A percentile compares a stretch with the other conserved stretches of the same genome.
These are phyloP conservation scores for Geoglossum glabrum DNA, from an alignment of 495 filamentous ascomycete species.

Conservation along the genomic window DNA sequence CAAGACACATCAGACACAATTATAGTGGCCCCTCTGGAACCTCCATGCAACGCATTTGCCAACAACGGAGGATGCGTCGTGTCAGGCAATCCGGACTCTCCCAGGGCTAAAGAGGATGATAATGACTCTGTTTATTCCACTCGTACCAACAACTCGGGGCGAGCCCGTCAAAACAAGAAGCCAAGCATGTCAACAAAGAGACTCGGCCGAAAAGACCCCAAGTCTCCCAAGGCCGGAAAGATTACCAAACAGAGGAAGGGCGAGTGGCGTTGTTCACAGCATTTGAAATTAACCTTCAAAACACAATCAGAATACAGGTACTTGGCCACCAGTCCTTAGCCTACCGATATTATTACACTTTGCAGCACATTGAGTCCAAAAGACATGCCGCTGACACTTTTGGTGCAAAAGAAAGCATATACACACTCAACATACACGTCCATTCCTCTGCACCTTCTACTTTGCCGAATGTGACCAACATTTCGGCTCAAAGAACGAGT, in stretches of 20 bases:
- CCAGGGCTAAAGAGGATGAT: background rate
- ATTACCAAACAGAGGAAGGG: background rate
- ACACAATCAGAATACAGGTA: constrained; percentile 3
- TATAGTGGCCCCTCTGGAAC: background rate
- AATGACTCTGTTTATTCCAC: background rate
- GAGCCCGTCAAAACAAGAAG: too few species aligned
- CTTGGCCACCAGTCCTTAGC: background rate
- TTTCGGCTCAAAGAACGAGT: constrained; percentile 89
- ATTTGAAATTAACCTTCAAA: constrained; percentile 2
- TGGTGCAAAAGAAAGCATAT: background rate
- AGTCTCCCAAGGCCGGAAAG: background rate
- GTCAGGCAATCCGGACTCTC: background rate
- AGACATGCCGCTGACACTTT: background rate
- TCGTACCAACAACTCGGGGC: too few species aligned
- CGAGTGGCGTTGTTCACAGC: background rate
- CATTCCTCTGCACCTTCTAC: constrained; percentile 63
- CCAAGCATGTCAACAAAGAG: background rate
- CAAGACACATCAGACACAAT: background rate
- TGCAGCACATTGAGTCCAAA: background rate
- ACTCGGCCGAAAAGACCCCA: background rate
- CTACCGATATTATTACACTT: background rate
- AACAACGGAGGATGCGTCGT: background rate
- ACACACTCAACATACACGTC: constrained; percentile 27
- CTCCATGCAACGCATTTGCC: background rate
- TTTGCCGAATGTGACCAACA: constrained; percentile 68